Evolutionary conservation across 176 grass and related monocot species (phyloP), one percentile per base, ranked within the genome.

Genomic region (Saccharum officinarum): DNA sequence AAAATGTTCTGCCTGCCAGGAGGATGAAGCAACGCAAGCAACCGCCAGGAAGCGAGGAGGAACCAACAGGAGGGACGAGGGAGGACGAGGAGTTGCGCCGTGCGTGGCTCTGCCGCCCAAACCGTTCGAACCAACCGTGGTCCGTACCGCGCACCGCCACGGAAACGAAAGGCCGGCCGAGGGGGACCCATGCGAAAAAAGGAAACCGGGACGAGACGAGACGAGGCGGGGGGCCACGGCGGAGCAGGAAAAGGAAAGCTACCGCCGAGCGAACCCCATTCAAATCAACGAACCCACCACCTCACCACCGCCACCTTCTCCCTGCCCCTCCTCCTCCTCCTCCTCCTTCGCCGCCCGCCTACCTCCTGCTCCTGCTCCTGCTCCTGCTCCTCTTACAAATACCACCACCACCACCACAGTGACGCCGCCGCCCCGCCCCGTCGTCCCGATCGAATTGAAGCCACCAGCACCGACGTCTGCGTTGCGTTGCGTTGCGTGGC

Each of bases 211-310:
- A 69, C 75, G 31, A 54, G 31, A 42, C 65, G 11, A 40, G 0
- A 18, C 25, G 2, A 46, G 26, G 69, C 1, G 46, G 28, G 57
- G 69, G 47, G 47, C 45, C 62, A 46, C 23, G 1, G 13, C 0
- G 4, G 44, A 10, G 23, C 62, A 50, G 8, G 12, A 2, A 8
- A 25, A 13, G 20, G 79, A 90, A 86, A 87, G 89, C 89, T 28
- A 60, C 89, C 76, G 73, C 18, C 50, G 84, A 91, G 85, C 89
- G 73, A 84, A 84, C 79, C 36, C 79, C n/a, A 75, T 83, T 87
- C 44, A 42, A 91, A 87, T 71, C 80, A 80, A 75, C 47, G 38
- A 49, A 75, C 39, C 78, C 47, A 44, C 46, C 47, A 50, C 47
- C 46, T 44, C 44, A 36, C 49, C 73, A 16, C 47, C 34, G 11